Conservation (phyloP, 2,329 filamentous ascomycete genomes). For the Scytalidium lignicola region DNA sequence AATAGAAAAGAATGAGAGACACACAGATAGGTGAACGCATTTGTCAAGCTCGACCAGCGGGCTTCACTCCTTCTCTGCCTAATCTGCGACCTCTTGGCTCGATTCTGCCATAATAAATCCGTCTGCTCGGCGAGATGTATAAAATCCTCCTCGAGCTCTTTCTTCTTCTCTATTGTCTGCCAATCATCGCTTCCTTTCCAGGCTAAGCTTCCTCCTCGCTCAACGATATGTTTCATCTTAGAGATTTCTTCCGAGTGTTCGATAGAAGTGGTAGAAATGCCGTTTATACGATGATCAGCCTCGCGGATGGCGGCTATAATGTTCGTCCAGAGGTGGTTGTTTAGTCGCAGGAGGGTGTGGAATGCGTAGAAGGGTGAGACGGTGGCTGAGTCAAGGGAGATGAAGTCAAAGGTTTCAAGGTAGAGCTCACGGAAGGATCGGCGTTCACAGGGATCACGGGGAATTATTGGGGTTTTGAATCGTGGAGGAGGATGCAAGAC, state of each 20-base stretch:
- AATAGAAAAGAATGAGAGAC: conserved; percentile 1
- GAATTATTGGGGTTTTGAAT: conserved; percentile 13
- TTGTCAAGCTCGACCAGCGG: conserved; percentile 19
- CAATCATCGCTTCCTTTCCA: conserved; percentile 14
- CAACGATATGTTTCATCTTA: conserved; percentile 16
- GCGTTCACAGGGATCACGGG: conserved; percentile 5
- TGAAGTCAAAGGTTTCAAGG: conserved; percentile 16
- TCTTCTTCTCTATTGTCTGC: conserved; percentile 3
- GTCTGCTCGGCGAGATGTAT: conserved; percentile 22
- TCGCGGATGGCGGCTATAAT: conserved; percentile 23
- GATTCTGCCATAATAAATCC: conserved; percentile 20
- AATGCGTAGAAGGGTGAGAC: conserved; percentile 20
- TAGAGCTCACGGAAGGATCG: conserved; percentile 23
- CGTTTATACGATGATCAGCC: conserved; percentile 20
- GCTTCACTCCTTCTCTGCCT: conserved; percentile 15
- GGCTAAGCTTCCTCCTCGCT: conserved; percentile 17
- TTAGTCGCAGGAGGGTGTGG: conserved; percentile 19
- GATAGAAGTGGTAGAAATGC: conserved; percentile 23
- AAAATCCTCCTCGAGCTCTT: conserved; percentile 21
- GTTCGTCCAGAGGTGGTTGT: conserved; percentile 24
- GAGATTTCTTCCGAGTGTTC: conserved; percentile 25
- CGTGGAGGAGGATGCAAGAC: conserved; percentile 16
- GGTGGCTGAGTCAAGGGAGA: conserved; percentile 12
- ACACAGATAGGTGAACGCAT: conserved; percentile 24
- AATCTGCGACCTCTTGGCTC: conserved; percentile 18